phyloP scores from a whole-genome alignment of 2,329 filamentous ascomycete species.

The Cryphonectria japonica region DNA sequence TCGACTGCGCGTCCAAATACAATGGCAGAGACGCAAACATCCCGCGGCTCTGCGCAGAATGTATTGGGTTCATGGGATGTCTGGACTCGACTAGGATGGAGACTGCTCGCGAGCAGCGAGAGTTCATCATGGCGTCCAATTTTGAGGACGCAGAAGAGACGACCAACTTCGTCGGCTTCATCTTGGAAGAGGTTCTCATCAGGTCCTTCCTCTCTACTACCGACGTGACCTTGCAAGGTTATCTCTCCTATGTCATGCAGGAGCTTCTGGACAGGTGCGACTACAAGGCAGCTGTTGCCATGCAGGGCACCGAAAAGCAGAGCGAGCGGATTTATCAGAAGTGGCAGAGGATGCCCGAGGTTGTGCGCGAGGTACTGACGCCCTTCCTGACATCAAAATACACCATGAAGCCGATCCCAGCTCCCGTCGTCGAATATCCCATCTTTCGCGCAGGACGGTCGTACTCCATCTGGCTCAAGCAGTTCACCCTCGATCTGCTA shows the following conservation, averaged over 20 bases:
- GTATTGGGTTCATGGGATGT: conserved; percentile 86
- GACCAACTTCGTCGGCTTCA: conserved; percentile 81
- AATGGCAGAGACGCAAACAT: conserved; percentile 70
- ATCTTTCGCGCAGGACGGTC: conserved; percentile 71
- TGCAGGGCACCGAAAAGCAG: conserved; percentile 47
- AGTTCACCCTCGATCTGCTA: conserved; percentile 80
- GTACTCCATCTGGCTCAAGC: conserved; percentile 81
- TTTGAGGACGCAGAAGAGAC: conserved; percentile 79
- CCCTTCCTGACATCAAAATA: conserved; percentile 90
- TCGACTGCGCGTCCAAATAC: conserved; percentile 86
- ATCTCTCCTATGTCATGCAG: conserved; percentile 93
- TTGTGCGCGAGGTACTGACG: conserved; percentile 77
- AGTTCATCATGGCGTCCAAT: conserved; percentile 87
- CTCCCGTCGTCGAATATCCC: conserved; percentile 69
- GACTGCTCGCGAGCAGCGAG: conserved; percentile 72
- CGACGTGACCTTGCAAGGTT: conserved; percentile 85
- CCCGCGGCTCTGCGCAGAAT: conserved; percentile 74
- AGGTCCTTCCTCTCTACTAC: conserved; percentile 90
- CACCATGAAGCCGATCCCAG: conserved; percentile 65
- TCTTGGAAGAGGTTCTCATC: conserved; percentile 85
- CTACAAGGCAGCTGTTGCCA: conserved; percentile 62
- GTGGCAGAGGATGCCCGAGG: conserved; percentile 79
- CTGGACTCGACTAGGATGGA: conserved; percentile 91
- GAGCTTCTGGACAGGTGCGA: conserved; percentile 80
- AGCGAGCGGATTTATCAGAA: conserved; percentile 67